Conservation (phyloP, 176 grass and related monocot species). For the Panicum miliaceum region DNA sequence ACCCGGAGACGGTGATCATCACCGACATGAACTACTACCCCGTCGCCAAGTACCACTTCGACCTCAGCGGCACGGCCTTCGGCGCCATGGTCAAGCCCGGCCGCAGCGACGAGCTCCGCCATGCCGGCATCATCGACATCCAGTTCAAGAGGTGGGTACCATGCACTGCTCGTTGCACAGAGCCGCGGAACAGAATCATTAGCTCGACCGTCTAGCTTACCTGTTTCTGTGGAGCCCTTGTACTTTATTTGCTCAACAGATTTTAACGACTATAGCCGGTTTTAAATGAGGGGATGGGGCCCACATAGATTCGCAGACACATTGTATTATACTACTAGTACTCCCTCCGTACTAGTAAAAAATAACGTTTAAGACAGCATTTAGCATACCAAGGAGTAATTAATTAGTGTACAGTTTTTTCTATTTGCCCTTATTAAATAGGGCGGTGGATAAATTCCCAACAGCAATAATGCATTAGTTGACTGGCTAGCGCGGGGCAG, state of each 20-base stretch:
- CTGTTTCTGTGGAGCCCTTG: background rate
- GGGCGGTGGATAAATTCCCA: no score
- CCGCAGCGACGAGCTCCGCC: constrained; percentile 52
- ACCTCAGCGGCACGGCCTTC: constrained; percentile 71
- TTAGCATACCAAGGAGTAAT: no score
- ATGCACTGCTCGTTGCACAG: constrained; percentile 15
- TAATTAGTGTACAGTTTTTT: no score
- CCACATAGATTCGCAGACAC: constrained; percentile 39
- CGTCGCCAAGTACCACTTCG: constrained; percentile 59
- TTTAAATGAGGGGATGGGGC: background rate
- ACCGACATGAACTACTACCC: constrained; percentile 79
- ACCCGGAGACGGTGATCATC: constrained; percentile 61
- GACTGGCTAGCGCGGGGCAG: no score
- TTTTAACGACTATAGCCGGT: constrained; percentile 13
- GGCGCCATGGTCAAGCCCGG: constrained; percentile 60
- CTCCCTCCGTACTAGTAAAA: no score
- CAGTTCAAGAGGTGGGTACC: constrained; percentile 56
- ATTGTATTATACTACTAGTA: background rate
- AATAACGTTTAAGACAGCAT: no score
- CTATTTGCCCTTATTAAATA: no score
- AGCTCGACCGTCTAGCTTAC: background rate
- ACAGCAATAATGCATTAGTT: no score
- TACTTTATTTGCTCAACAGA: constrained; percentile 21
- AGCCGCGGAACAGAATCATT: background rate
- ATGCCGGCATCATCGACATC: constrained; percentile 65